Conservation (phyloP, 1,284 basidiomycete species). For the Ustilago cynodontis region DNA sequence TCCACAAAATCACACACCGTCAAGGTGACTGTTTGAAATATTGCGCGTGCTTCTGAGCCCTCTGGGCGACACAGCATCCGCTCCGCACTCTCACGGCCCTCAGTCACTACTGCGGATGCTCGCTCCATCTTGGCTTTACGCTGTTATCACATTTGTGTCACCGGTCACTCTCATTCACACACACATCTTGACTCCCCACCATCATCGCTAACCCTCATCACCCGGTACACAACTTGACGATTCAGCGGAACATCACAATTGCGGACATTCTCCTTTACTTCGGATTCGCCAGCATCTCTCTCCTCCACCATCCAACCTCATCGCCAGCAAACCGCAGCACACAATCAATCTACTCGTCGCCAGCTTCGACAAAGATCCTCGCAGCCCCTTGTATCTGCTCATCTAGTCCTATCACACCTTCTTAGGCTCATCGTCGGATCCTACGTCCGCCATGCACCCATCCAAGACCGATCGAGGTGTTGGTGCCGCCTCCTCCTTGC, state of each 20-base stretch:
- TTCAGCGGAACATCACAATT: background rate
- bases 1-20: slow-evolving; percentile 15
- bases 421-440: background rate
- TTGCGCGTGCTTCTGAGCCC: background rate
- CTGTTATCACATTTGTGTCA: slow-evolving; percentile 9
- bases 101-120: no score
- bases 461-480: slow-evolving; percentile 18
- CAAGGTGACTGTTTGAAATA: background rate
- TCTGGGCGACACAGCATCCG: slow-evolving; percentile 5
- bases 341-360: no score
- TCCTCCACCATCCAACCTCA: background rate
- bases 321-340: background rate
- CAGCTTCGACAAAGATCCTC: no score
- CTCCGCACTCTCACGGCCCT: slow-evolving; percentile 5
- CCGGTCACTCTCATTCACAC: background rate
- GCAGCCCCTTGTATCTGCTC: background rate
- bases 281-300: background rate
- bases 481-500: slow-evolving; percentile 2
- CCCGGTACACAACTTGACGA: background rate
- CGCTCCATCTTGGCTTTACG: background rate
- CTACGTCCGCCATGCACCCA: slow-evolving; percentile 28
- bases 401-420: background rate
- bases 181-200: background rate
- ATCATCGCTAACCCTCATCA: background rate
- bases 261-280: background rate